phyloP scores from a whole-genome alignment of 2,329 filamentous ascomycete species.

The Alternaria novae-zelandiae region DNA sequence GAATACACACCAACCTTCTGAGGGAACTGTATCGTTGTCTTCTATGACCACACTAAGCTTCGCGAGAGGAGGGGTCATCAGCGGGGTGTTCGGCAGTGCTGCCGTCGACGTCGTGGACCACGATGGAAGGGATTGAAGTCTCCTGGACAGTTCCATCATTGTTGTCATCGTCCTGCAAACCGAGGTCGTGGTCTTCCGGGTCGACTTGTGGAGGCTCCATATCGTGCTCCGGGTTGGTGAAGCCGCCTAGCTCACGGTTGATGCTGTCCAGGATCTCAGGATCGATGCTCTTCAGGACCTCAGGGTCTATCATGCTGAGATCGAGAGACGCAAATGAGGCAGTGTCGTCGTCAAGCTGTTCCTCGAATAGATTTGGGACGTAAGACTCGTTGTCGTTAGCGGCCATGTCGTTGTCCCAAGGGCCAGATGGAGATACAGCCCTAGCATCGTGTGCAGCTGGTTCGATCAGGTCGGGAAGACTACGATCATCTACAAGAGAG shows the following conservation, averaged over 20 bases:
- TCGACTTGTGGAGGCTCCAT: too few relatives aligned
- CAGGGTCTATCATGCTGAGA: not conserved
- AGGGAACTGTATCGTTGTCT: not conserved
- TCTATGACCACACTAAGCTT: not conserved
- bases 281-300: not conserved
- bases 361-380: not conserved
- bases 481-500: not conserved
- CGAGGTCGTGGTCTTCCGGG: not conserved
- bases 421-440: not conserved
- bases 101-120: not conserved
- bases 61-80: not conserved
- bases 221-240: too few relatives aligned
- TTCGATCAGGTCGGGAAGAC: not conserved
- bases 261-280: not conserved
- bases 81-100: not conserved
- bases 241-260: not conserved
- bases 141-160: not conserved
- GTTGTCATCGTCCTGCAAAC: not conserved
- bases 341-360: not conserved
- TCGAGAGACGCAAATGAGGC: not conserved
- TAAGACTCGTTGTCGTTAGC: not conserved
- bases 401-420: not conserved
- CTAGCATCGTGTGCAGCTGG: not conserved
- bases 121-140: not conserved
- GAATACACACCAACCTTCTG: accelerated